phyloP scores from a whole-genome alignment of 2,329 filamentous ascomycete species.

The Setomelanomma holmii region DNA sequence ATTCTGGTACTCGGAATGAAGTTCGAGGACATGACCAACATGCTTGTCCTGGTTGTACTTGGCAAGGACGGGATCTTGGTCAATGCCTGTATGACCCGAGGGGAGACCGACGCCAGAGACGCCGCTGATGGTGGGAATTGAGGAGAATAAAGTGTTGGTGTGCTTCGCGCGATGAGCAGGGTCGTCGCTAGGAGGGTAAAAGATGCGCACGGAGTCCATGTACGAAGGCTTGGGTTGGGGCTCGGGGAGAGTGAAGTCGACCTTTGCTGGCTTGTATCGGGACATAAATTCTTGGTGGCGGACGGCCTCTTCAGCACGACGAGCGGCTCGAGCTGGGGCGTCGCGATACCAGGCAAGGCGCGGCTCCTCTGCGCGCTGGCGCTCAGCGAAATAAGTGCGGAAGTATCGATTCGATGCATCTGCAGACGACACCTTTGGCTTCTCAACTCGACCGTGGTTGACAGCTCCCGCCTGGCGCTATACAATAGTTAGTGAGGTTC shows the following conservation, averaged over 20 bases:
- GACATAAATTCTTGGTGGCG: not conserved
- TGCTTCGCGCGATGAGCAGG: not conserved
- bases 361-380: not conserved
- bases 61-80: not conserved
- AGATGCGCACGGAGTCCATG: not conserved
- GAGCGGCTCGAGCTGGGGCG: not conserved
- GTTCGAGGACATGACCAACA: not conserved
- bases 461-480: not conserved
- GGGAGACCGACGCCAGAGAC: not conserved
- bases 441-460: not conserved
- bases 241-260: not conserved
- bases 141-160: not conserved
- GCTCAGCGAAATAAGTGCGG: not conserved
- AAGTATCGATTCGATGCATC: not conserved
- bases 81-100: not conserved
- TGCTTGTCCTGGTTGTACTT: not conserved
- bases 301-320: not conserved
- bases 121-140: not conserved
- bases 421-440: not conserved
- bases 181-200: not conserved
- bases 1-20: not conserved
- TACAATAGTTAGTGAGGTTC: not conserved
- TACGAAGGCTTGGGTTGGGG: not conserved
- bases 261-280: not conserved
- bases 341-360: not conserved